phyloP scores from a whole-genome alignment of 2,329 filamentous ascomycete species.

The Phaeosphaeria sp. region DNA sequence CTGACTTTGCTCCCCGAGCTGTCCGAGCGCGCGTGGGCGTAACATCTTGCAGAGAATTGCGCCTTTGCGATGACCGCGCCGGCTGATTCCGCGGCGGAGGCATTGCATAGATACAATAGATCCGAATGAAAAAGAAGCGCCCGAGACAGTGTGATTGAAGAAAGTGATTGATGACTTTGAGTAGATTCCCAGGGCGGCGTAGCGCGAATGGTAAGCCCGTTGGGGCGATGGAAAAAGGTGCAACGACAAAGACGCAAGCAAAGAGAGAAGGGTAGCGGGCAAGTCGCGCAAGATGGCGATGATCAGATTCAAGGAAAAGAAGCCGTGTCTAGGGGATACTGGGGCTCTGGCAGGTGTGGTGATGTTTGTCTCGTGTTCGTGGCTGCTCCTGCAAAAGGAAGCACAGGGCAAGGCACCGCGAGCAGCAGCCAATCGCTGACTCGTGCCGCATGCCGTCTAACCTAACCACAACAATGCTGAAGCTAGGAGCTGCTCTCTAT shows the following conservation, averaged over 20 bases:
- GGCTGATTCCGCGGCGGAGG: constrained; percentile 32
- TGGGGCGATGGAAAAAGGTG: constrained; percentile 37
- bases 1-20: constrained; percentile 40
- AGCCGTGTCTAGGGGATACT: constrained; percentile 24
- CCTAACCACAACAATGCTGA: constrained; percentile 17
- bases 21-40: constrained; percentile 42
- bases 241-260: constrained; percentile 30
- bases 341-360: constrained; percentile 32
- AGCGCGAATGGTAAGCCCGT: constrained; percentile 42
- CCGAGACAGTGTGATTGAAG: background rate
- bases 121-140: constrained; percentile 6
- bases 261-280: constrained; percentile 1
- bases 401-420: constrained; percentile 27
- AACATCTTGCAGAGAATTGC: constrained; percentile 42
- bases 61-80: constrained; percentile 37
- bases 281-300: constrained; percentile 18
- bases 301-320: constrained; percentile 23
- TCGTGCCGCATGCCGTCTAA: background rate
- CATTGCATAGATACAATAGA: constrained; percentile 24
- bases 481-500: background rate
- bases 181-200: constrained; percentile 40
- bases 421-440: background rate
- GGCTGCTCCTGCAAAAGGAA: constrained; percentile 42
- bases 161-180: constrained; percentile 18
- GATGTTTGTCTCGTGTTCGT: constrained; percentile 45